Evolutionary conservation across 2,329 filamentous ascomycete genomes (phyloP).

Genomic region (Elsinoe australis): DNA sequence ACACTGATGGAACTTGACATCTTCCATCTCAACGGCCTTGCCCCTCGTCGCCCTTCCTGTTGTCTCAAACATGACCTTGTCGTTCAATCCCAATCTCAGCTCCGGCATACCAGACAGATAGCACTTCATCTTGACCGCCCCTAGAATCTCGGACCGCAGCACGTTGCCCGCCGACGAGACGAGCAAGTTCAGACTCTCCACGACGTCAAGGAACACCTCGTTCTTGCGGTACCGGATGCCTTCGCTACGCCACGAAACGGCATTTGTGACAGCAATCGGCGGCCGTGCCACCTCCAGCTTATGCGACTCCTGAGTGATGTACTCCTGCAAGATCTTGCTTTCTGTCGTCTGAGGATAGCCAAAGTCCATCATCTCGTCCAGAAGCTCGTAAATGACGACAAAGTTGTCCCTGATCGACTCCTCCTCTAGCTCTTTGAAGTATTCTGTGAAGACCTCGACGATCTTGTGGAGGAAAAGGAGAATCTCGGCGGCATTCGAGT

Average conservation of each 20-base stretch:
- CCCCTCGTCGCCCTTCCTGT: slow-evolving; percentile 88
- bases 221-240: slow-evolving; percentile 98
- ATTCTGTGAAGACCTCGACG: slow-evolving; percentile 98
- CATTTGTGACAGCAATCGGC: slow-evolving; percentile 96
- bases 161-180: slow-evolving; percentile 94
- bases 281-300: slow-evolving; percentile 93
- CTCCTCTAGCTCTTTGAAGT: slow-evolving; percentile 98
- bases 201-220: slow-evolving; percentile 95
- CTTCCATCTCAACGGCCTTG: slow-evolving; percentile 98
- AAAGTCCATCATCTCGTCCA: slow-evolving; percentile 99
- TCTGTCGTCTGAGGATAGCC: slow-evolving; percentile 98
- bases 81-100: slow-evolving; percentile 84
- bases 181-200: slow-evolving; percentile 92
- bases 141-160: slow-evolving; percentile 88
- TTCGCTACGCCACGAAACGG: slow-evolving; percentile 95
- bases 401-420: slow-evolving; percentile 99
- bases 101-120: slow-evolving; percentile 98
- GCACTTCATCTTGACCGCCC: slow-evolving; percentile 99
- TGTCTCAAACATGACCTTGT: slow-evolving; percentile 99
- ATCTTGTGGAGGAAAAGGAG: slow-evolving; percentile 96
- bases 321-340: slow-evolving; percentile 94
- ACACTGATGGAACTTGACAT: slow-evolving; percentile 99
- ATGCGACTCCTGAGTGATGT: slow-evolving; percentile 96
- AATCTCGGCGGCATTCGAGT: slow-evolving; percentile 97
- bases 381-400: slow-evolving; percentile 95